Base-by-base conservation (phyloP, 768 basidiomycete genomes). In the Tubosaeta brunneosetosa region DNA sequence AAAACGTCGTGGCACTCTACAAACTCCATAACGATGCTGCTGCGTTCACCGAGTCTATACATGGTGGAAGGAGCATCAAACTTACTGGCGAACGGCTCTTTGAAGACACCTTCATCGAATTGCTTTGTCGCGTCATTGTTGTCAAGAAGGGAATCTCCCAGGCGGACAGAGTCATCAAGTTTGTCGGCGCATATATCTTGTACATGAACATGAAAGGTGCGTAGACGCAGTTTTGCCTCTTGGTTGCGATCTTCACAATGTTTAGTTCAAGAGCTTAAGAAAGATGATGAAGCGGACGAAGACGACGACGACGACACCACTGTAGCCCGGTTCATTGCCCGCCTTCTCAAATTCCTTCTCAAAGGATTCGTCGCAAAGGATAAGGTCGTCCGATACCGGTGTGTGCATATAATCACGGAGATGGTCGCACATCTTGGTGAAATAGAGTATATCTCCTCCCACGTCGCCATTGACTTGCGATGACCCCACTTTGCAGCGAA, bases 291-390 rank as follows among this genome's bases (percentile, higher is more conserved):
- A 1, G 67, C 67, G 10, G 75, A 77, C 14, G 77, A 79, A 11
- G 75, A 77, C 13, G 74, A 80, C 11, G 81, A 84, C 16, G 85
- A 88, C 22, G 86, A 90, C 4, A 87, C 85, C 0, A 69, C 84
- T 0, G 77, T 82, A 0, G 77, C 89, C 0, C 76, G 91, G 55
- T 89, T 94, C 61, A 73, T 86, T 2, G 70, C 79, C 4, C 76
- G 81, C 37, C 71, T 93, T 8, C 72, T 94, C 40, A 79, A 79
- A 44, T 91, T 84, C 62, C 76, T 95, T 27, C 71, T 93, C 53
- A 77, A 78, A 52, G 94, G 92, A 3, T 91, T 92, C 67, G 60
- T 74, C 16, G 85, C 92, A 4, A 95, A 93, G 66, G 91, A 95
- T 72, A 97, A 94, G 71, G 77, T 76, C 40, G 84, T 91, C 36